These are phyloP conservation scores for Oryza rufipogon DNA, from an alignment of 176 grass and related monocot genomes.

Conservation along the genomic window DNA sequence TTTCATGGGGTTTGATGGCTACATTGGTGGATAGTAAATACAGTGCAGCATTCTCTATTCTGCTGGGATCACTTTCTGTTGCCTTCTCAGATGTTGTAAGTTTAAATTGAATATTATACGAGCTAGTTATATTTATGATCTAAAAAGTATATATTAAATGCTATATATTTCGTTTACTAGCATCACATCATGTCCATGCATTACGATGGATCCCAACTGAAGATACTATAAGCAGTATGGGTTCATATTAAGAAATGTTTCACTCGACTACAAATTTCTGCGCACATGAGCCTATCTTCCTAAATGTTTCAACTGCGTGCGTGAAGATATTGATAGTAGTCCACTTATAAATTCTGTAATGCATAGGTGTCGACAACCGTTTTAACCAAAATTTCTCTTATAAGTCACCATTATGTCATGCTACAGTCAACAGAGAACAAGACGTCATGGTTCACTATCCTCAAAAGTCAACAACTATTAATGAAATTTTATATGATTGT, in stretches of 20 bases:
- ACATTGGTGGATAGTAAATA: conserved; percentile 91
- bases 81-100: conserved; percentile 99
- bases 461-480: conserved; percentile 2
- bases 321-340: conserved; percentile 28
- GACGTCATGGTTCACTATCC: not conserved
- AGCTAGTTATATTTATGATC: conserved; percentile 17
- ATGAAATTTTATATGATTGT: not conserved
- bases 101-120: conserved; percentile 34
- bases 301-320: conserved; percentile 15
- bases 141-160: not conserved
- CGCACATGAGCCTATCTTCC: conserved; percentile 7
- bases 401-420: conserved; percentile 16
- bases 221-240: not conserved
- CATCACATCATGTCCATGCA: not conserved
- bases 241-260: not conserved
- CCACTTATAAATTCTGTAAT: conserved; percentile 10
- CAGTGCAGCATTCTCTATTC: conserved; percentile 76
- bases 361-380: not conserved
- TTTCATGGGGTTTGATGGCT: conserved; percentile 98
- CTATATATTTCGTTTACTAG: not conserved
- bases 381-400: conserved; percentile 8
- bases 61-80: conserved; percentile 97
- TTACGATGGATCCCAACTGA: not conserved
- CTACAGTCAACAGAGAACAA: conserved; percentile 25
- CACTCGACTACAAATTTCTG: not conserved